phyloP scores from a whole-genome alignment of 1,284 basidiomycete species.

The Pseudozyma hubeiensis region DNA sequence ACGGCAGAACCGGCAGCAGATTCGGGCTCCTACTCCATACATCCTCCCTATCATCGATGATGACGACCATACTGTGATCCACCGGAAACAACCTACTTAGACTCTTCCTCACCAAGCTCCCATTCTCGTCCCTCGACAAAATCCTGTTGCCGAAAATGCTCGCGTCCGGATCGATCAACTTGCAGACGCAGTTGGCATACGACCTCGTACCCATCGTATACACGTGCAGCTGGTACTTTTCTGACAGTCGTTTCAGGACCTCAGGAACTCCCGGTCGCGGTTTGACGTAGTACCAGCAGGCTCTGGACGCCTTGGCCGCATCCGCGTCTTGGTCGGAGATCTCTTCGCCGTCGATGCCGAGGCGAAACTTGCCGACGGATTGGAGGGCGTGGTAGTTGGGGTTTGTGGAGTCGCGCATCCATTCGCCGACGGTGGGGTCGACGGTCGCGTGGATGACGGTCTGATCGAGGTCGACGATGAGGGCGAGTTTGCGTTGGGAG shows the following conservation, averaged over 20 bases:
- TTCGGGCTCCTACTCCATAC: constrained; percentile 96
- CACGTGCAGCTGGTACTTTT: constrained; percentile 96
- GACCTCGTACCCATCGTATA: constrained; percentile 99
- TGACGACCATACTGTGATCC: constrained; percentile 98
- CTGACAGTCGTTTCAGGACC: constrained; percentile 80
- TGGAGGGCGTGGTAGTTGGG: constrained; percentile 88
- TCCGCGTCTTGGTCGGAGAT: constrained; percentile 40
- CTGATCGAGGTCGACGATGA: constrained; percentile 98
- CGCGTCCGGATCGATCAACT: constrained; percentile 88
- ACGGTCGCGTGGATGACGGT: constrained; percentile 99
- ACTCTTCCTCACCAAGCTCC: constrained; percentile 86
- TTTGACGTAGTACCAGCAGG: constrained; percentile 97
- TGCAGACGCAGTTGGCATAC: constrained; percentile 94
- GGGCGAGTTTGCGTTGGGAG: constrained; percentile 81
- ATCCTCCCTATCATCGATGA: constrained; percentile 97
- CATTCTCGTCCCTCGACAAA: constrained; percentile 88
- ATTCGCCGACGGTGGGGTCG: constrained; percentile 96
- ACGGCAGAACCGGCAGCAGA: constrained; percentile 94
- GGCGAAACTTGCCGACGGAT: constrained; percentile 84
- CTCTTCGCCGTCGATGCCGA: constrained; percentile 80
- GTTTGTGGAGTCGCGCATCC: constrained; percentile 86
- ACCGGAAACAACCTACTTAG: constrained; percentile 87
- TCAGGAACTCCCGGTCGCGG: constrained; percentile 84
- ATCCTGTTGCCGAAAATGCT: constrained; percentile 87
- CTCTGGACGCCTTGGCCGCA: constrained; percentile 63